Conservation (phyloP, 179 eudicot genomes). For the Sideroxylon spinosum region DNA sequence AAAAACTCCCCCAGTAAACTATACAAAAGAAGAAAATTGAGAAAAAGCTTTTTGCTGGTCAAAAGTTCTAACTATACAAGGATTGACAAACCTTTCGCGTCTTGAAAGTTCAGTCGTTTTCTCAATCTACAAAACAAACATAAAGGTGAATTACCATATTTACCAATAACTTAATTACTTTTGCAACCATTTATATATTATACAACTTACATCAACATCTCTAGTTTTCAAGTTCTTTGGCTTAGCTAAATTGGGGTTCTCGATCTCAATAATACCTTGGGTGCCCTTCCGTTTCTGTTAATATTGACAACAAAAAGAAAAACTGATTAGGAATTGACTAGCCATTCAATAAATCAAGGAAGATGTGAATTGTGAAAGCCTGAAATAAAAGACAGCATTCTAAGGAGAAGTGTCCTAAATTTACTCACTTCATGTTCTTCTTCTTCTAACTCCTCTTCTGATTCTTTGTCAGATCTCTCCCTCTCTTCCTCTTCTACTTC, state of each 20-base stretch:
- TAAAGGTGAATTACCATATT: not conserved
- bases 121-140: constrained; percentile 51
- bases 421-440: constrained; percentile 49
- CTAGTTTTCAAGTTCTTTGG: constrained; percentile 79
- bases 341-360: not conserved
- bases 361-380: not conserved
- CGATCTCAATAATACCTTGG: constrained; percentile 80
- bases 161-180: not conserved
- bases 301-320: constrained; percentile 12
- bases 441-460: constrained; percentile 65
- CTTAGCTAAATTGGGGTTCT: constrained; percentile 85
- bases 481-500: constrained; percentile 56
- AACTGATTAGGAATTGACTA: constrained; percentile 12
- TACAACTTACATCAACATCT: constrained; percentile 66
- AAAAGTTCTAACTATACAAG: not conserved
- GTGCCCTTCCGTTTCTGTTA: constrained; percentile 70
- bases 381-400: not conserved
- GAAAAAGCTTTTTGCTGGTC: not conserved
- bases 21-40: not conserved
- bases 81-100: constrained; percentile 69
- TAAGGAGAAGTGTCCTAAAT: not conserved
- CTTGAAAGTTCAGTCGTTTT: constrained; percentile 79
- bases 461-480: constrained; percentile 51
- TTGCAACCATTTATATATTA: not conserved
- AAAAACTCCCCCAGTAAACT: not conserved